Evolutionary conservation across 768 basidiomycete genomes (phyloP).

Genomic region (Hygrophoropsis aurantiaca): DNA sequence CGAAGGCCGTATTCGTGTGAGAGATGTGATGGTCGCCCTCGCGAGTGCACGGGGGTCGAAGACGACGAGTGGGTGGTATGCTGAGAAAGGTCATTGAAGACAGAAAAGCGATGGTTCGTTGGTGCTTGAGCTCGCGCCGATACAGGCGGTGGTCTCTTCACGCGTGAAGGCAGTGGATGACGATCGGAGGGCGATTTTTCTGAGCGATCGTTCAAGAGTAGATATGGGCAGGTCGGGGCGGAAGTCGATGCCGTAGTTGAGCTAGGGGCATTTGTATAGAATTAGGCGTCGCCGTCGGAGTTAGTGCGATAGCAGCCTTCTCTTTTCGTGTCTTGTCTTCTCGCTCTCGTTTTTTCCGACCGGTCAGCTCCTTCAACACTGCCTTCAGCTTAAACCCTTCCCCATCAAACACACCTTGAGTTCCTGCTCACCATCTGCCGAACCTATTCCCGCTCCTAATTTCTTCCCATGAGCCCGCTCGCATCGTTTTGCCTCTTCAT

Average conservation of each 20-base stretch:
- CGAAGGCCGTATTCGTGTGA: conserved; percentile 9
- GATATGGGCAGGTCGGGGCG: conserved; percentile 24
- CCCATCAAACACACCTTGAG: conserved; percentile 80
- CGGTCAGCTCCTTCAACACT: conserved; percentile 65
- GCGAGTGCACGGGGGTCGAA: conserved; percentile 30
- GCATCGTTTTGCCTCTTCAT: conserved; percentile 69
- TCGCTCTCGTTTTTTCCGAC: conserved; percentile 44
- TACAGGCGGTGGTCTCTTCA: conserved; percentile 23
- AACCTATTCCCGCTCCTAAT: conserved; percentile 46
- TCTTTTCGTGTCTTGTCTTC: conserved; percentile 49
- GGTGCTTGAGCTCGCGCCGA: conserved; percentile 24
- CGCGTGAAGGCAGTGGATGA: conserved; percentile 18
- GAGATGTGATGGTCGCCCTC: conserved; percentile 25
- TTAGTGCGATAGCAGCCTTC: conserved; percentile 21
- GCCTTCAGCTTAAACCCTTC: conserved; percentile 65
- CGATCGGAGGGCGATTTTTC: conserved; percentile 21
- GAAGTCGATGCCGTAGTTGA: conserved; percentile 26
- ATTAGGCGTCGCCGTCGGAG: conserved; percentile 23
- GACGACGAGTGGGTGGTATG: conserved; percentile 31
- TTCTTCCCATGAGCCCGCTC: conserved; percentile 66
- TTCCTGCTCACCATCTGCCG: conserved; percentile 50
- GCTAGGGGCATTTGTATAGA: conserved; percentile 23
- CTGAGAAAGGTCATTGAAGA: conserved; percentile 18
- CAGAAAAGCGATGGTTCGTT: conserved; percentile 18
- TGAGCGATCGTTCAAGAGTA: conserved; percentile 21